These are phyloP conservation scores for Solanum dulcamara DNA, from an alignment of 257 asterid genomes.

Conservation along the genomic window DNA sequence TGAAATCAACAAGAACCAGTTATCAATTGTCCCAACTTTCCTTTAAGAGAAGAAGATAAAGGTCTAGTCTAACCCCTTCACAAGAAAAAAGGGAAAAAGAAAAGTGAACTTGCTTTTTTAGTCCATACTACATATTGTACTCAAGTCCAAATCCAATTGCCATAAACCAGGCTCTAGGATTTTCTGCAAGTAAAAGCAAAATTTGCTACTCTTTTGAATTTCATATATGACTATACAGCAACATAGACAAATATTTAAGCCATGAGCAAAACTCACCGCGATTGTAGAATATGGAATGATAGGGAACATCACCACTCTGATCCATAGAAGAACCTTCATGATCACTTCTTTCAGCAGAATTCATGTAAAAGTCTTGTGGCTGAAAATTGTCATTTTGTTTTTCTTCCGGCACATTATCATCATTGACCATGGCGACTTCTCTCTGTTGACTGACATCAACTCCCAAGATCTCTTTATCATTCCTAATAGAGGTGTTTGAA, in stretches of 20 bases:
- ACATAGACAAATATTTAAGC: background rate
- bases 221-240: background rate
- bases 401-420: constrained; percentile 24
- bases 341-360: constrained; percentile 30
- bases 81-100: background rate
- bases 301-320: constrained; percentile 29
- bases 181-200: background rate
- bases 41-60: background rate
- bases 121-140: background rate
- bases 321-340: constrained; percentile 15
- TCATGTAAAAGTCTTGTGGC: constrained; percentile 12
- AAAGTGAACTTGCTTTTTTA: background rate
- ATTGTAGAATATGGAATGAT: constrained; percentile 48
- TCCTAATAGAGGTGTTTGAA: constrained; percentile 60
- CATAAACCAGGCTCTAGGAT: background rate
- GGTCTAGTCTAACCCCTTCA: background rate
- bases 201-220: background rate
- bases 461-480: constrained; percentile 29
- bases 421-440: constrained; percentile 20
- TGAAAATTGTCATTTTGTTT: constrained; percentile 14
- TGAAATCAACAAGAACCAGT: background rate
- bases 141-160: background rate
- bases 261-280: constrained; percentile 32
- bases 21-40: background rate
- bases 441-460: constrained; percentile 4